phyloP scores from a whole-genome alignment of 2,329 filamentous ascomycete species.

The Botrytis fragariae region DNA sequence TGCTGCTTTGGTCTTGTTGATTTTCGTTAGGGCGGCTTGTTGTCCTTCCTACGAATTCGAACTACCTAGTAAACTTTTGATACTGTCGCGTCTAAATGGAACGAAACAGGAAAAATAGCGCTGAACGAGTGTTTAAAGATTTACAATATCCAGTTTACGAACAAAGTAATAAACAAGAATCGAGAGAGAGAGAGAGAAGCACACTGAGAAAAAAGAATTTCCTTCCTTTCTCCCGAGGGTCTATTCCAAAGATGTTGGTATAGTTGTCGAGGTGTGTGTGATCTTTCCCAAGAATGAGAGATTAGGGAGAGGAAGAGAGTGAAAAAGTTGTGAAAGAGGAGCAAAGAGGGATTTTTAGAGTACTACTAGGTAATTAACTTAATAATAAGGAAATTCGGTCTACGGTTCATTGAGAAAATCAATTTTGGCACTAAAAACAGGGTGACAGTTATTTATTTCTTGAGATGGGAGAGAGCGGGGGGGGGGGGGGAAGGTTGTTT shows the following conservation, averaged over 20 bases:
- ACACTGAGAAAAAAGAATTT: not conserved
- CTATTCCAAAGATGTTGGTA: constrained; percentile 1
- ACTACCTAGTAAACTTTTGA: not conserved
- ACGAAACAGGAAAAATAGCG: not conserved
- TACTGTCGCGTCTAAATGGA: constrained; percentile 10
- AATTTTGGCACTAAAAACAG: constrained; percentile 7
- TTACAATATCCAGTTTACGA: not conserved
- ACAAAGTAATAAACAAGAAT: constrained; percentile 2
- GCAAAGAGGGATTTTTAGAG: not conserved
- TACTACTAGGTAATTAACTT: not conserved
- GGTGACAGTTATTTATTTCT: not conserved
- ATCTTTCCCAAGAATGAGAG: constrained; percentile 16
- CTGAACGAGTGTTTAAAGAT: constrained; percentile 14
- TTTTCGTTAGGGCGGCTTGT: constrained; percentile 10
- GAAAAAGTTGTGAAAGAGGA: not conserved
- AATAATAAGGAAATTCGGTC: not conserved
- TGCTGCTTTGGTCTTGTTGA: not conserved
- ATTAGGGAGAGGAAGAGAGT: constrained; percentile 2
- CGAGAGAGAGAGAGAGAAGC: not conserved
- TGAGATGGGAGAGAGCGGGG: not conserved
- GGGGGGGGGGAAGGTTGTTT: not conserved
- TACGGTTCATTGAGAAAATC: not conserved
- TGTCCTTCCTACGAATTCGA: constrained; percentile 13
- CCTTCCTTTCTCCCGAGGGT: not conserved
- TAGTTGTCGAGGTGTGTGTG: not conserved